phyloP scores from a whole-genome alignment of 1,139 yeast genomes.

The Blastobotrys persicus region DNA sequence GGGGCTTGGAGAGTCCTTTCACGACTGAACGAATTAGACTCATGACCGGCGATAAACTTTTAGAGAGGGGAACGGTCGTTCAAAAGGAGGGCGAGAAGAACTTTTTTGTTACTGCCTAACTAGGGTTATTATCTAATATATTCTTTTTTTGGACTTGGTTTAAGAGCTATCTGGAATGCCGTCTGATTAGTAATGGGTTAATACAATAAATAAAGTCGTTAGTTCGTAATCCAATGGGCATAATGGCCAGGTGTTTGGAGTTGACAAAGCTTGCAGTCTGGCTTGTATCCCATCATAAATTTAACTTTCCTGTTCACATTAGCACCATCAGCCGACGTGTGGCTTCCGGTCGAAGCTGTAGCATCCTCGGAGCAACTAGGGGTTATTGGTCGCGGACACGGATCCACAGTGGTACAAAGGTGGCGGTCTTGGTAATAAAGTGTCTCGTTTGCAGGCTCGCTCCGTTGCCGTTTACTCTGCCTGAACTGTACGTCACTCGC shows the following conservation, averaged over 20 bases:
- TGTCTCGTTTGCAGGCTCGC: neutral
- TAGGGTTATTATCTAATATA: neutral
- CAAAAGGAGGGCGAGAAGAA: constrained; percentile 38
- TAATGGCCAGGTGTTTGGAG: constrained; percentile 27
- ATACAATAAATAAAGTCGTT: constrained; percentile 5
- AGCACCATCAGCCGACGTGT: neutral
- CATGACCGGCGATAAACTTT: constrained; percentile 39
- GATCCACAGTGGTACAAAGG: neutral
- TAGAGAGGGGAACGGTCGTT: constrained; percentile 34
- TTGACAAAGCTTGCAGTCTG: constrained; percentile 23
- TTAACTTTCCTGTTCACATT: neutral
- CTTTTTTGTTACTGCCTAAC: constrained; percentile 39
- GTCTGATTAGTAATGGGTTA: too few relatives aligned
- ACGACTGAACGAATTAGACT: constrained; percentile 45
- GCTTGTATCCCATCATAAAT: constrained; percentile 24
- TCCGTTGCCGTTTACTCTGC: neutral
- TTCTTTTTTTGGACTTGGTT: neutral
- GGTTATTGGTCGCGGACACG: neutral
- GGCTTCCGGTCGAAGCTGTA: neutral
- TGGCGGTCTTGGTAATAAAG: neutral
- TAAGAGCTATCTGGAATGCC: too few relatives aligned
- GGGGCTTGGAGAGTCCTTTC: constrained; percentile 37
- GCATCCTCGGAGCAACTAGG: neutral
- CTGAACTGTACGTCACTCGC: neutral
- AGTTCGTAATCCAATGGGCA: constrained; percentile 19